phyloP scores from a whole-genome alignment of 2,329 filamentous ascomycete species.

The Blastomyces parvus region DNA sequence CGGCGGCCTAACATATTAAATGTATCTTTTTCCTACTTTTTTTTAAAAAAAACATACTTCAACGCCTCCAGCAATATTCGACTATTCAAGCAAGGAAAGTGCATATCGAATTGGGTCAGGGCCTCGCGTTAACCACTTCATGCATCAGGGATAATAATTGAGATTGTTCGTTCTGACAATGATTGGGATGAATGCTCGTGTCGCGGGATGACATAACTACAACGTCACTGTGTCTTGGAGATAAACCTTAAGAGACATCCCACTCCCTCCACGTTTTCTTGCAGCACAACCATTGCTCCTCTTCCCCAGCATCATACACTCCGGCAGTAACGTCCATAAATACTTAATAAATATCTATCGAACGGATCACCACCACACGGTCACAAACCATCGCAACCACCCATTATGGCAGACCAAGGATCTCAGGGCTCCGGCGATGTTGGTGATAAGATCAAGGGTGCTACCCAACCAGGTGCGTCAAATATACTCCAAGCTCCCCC shows the following conservation, averaged over 20 bases:
- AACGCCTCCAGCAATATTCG: conserved; percentile 20
- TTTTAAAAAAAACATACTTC: too few relatives aligned
- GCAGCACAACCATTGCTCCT: background rate
- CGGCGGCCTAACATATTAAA: too few relatives aligned
- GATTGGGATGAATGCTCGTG: too few relatives aligned
- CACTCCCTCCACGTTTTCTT: background rate
- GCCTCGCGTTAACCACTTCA: conserved; percentile 13
- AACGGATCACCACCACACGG: background rate
- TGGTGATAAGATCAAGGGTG: background rate
- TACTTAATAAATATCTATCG: background rate
- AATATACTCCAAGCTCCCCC: background rate
- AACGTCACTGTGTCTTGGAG: background rate
- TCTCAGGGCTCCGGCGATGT: background rate
- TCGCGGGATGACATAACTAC: background rate
- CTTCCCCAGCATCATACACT: background rate
- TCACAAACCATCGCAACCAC: background rate
- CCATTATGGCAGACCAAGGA: conserved; percentile 3
- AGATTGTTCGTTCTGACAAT: too few relatives aligned
- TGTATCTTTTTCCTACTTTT: too few relatives aligned
- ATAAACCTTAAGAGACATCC: background rate
- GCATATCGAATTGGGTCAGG: conserved; percentile 23
- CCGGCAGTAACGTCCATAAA: background rate
- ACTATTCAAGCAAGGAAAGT: conserved; percentile 21
- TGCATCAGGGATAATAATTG: too few relatives aligned
- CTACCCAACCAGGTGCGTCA: conserved; percentile 2